Percentiles rank a stretch among this genome's conserved stretches.
phyloP scores from a whole-genome alignment of 192 early-diverging fungal genomes.

The Gryganskiella cystojenkinii region DNA sequence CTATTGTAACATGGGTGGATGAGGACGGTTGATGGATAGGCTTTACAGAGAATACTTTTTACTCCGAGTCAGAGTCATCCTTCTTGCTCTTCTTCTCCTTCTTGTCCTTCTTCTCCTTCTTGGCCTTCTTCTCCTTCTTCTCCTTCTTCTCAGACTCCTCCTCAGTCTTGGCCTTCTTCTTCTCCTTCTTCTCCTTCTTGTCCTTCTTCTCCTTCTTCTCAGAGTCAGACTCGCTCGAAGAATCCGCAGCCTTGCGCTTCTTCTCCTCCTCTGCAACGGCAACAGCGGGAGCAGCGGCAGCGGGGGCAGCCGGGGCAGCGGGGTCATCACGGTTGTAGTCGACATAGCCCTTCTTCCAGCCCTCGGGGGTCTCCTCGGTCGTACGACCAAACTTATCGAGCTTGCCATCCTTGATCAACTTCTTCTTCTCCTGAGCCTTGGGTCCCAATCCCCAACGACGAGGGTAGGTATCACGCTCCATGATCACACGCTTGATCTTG shows the following conservation, averaged over 20 bases:
- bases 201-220: slow-evolving; percentile 21
- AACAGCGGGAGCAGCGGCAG: slow-evolving; percentile 15
- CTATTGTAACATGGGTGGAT: neutral
- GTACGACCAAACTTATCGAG: slow-evolving; percentile 95
- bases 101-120: no score
- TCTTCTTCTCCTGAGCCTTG: slow-evolving; percentile 97
- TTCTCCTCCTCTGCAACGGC: slow-evolving; percentile 48
- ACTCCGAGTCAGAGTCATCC: slow-evolving; percentile 48
- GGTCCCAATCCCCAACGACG: slow-evolving; percentile 98
- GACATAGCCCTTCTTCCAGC: slow-evolving; percentile 85
- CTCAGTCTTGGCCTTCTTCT: neutral
- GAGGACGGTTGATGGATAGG: neutral
- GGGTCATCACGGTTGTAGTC: slow-evolving; percentile 67
- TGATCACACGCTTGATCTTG: slow-evolving; percentile 99
- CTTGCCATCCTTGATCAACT: slow-evolving; percentile 97
- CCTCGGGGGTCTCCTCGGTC: slow-evolving; percentile 43
- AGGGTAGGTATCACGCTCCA: slow-evolving; percentile 99
- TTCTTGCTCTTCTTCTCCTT: slow-evolving; percentile 21
- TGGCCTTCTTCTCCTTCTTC: slow-evolving; percentile 24
- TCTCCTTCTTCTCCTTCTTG: neutral
- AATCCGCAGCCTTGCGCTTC: slow-evolving; percentile 39
- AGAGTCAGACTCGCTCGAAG: slow-evolving; percentile 44
- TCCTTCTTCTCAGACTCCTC: slow-evolving; percentile 53
- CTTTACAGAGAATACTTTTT: slow-evolving; percentile 6
- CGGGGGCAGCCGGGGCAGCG: slow-evolving; percentile 40